A percentile compares a stretch with the other conserved stretches of the same genome.
Evolutionary conservation across 2,329 filamentous ascomycete genomes (phyloP).

Genomic region (Fusarium mundagurra): DNA sequence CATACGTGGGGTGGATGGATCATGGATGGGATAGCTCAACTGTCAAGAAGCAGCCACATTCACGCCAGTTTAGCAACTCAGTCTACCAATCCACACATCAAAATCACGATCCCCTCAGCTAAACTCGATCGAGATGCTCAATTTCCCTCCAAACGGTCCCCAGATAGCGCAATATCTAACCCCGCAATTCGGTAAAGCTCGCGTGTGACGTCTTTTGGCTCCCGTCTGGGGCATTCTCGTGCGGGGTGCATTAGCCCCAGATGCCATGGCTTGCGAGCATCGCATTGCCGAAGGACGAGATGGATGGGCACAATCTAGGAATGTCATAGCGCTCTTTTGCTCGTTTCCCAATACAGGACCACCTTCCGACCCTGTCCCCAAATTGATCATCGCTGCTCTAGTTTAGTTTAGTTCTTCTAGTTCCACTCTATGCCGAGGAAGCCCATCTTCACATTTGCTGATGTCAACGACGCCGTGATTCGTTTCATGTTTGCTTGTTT

Average conservation of each 20-base stretch:
- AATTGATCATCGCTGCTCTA: not conserved
- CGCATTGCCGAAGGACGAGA: slow-evolving; percentile 1
- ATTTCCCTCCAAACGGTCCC: not conserved
- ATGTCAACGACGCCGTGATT: not conserved
- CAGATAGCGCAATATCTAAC: not conserved
- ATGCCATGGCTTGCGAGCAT: slow-evolving; percentile 19
- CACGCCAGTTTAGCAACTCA: not conserved
- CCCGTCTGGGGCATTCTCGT: not conserved
- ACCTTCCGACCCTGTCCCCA: slow-evolving; percentile 30
- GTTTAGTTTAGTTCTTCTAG: not conserved
- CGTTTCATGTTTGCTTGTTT: not conserved
- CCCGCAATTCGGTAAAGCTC: slow-evolving; percentile 2
- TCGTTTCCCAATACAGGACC: slow-evolving; percentile 20
- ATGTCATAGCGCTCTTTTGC: not conserved
- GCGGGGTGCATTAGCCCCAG: slow-evolving; percentile 31
- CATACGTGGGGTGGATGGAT: not conserved
- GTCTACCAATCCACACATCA: not conserved
- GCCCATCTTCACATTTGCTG: not conserved
- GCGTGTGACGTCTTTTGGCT: not conserved
- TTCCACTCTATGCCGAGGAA: not conserved
- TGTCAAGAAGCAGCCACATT: not conserved
- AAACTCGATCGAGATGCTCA: not conserved
- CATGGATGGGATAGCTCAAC: not conserved
- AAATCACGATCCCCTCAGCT: not conserved
- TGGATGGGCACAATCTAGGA: not conserved